Evolutionary conservation across 2,329 filamentous ascomycete genomes (phyloP).

Genomic region (Fusarium sp.): DNA sequence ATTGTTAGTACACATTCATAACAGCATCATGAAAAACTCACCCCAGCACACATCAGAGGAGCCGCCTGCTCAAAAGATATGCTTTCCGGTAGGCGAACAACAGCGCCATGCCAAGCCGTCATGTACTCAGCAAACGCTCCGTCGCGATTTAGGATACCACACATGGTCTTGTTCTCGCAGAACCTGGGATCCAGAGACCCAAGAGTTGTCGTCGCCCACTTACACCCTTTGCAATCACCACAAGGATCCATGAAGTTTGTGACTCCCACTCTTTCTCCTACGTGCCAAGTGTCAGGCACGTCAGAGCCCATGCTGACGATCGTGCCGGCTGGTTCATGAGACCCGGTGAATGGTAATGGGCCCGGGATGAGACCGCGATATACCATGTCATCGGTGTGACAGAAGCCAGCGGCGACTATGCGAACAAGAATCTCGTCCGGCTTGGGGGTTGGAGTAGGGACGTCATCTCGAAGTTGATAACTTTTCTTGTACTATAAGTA

Average conservation of each 20-base stretch:
- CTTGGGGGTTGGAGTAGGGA: slow-evolving; percentile 19
- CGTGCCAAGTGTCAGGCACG: slow-evolving; percentile 17
- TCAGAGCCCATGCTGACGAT: slow-evolving; percentile 29
- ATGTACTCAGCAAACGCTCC: slow-evolving; percentile 36
- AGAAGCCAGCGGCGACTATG: slow-evolving; percentile 25
- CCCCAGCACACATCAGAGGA: slow-evolving; percentile 33
- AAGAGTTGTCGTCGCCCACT: slow-evolving; percentile 18
- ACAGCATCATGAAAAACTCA: slow-evolving; percentile 2
- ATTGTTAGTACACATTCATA: neutral
- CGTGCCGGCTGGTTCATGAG: slow-evolving; percentile 41
- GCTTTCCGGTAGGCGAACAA: slow-evolving; percentile 23
- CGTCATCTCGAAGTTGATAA: slow-evolving; percentile 24
- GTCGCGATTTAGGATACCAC: slow-evolving; percentile 20
- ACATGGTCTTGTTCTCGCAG: slow-evolving; percentile 36
- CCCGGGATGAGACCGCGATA: slow-evolving; percentile 30
- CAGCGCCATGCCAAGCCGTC: slow-evolving; percentile 24
- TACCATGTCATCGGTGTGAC: slow-evolving; percentile 39
- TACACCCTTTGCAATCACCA: slow-evolving; percentile 28
- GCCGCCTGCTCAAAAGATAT: slow-evolving; percentile 37
- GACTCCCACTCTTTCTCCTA: slow-evolving; percentile 33
- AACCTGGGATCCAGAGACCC: slow-evolving; percentile 31
- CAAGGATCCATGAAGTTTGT: slow-evolving; percentile 38
- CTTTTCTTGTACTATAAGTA: slow-evolving; percentile 19
- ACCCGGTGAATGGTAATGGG: slow-evolving; percentile 33
- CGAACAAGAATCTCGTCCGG: slow-evolving; percentile 24